Evolutionary conservation across 495 filamentous ascomycete genomes (phyloP).

Genomic region (Cercophora newfieldiana): DNA sequence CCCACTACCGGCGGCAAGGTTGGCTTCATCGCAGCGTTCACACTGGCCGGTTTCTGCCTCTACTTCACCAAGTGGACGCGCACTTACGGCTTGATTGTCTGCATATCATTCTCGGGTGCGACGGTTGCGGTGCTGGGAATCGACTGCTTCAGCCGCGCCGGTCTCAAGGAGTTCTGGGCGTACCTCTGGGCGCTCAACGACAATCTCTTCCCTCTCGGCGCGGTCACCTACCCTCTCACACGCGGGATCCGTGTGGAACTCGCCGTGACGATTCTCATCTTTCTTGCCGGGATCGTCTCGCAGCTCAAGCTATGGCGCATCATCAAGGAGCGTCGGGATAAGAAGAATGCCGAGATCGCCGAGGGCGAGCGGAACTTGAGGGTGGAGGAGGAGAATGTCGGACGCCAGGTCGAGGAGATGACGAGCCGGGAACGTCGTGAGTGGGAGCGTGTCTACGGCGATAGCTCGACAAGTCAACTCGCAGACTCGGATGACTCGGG

Average conservation of each 20-base stretch:
- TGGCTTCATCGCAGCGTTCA: constrained; percentile 74
- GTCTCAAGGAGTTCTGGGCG: constrained; percentile 93
- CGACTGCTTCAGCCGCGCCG: constrained; percentile 86
- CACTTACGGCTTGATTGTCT: constrained; percentile 71
- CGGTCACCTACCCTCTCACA: constrained; percentile 80
- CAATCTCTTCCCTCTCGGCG: constrained; percentile 72
- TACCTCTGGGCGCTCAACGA: constrained; percentile 88
- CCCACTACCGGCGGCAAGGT: constrained; percentile 59
- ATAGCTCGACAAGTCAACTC: constrained; percentile 35
- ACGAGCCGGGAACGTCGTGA: constrained; percentile 65
- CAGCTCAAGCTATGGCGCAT: constrained; percentile 87
- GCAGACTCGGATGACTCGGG: constrained; percentile 50
- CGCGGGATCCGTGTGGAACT: constrained; percentile 84
- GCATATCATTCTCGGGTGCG: constrained; percentile 77
- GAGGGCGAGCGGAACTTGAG: constrained; percentile 61
- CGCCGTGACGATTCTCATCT: constrained; percentile 73
- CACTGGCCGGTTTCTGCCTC: constrained; percentile 63
- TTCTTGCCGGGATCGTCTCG: constrained; percentile 72
- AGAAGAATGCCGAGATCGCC: constrained; percentile 55
- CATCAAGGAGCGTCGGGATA: constrained; percentile 69
- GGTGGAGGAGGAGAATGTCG: constrained; percentile 69
- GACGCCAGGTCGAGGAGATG: constrained; percentile 65
- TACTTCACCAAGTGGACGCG: constrained; percentile 81
- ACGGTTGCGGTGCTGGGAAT: constrained; percentile 79
- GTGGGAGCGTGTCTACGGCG: constrained; percentile 82